Evolutionary conservation across 179 eudicot genomes (phyloP).

Genomic region (Monotropa hypopitys): DNA sequence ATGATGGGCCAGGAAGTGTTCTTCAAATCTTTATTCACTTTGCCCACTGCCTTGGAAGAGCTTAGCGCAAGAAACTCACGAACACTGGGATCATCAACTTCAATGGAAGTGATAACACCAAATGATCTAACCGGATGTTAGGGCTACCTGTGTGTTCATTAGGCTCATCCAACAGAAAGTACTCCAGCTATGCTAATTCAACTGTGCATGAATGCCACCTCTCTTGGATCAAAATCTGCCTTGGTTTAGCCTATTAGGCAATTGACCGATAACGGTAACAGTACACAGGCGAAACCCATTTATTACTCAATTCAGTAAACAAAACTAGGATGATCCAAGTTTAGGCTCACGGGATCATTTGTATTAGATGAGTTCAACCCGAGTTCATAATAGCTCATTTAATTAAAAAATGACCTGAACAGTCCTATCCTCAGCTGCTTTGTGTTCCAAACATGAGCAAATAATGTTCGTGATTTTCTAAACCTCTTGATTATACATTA

Average conservation of each 20-base stretch:
- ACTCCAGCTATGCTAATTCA: not conserved
- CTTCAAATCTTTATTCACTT: not conserved
- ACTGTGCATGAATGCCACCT: not conserved
- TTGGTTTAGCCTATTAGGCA: not conserved
- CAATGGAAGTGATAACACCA: not conserved
- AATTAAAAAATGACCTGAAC: not conserved
- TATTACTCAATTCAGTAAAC: not conserved
- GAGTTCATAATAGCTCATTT: too few relatives aligned
- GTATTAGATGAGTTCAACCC: not conserved
- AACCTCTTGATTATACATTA: not conserved
- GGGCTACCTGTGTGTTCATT: not conserved
- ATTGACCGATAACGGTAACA: not conserved
- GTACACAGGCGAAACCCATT: not conserved
- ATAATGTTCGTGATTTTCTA: not conserved
- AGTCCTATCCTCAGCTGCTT: not conserved
- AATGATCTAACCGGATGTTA: not conserved
- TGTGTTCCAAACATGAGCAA: not conserved
- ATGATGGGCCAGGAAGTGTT: not conserved
- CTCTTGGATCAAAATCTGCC: not conserved
- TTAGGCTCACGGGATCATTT: not conserved
- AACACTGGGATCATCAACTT: not conserved
- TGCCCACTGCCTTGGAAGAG: not conserved
- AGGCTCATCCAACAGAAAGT: not conserved
- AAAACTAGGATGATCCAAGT: not conserved
- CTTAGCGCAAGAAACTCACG: not conserved